phyloP scores from a whole-genome alignment of 163 green algal genomes.

The Coccomyxa subellipsoidea region DNA sequence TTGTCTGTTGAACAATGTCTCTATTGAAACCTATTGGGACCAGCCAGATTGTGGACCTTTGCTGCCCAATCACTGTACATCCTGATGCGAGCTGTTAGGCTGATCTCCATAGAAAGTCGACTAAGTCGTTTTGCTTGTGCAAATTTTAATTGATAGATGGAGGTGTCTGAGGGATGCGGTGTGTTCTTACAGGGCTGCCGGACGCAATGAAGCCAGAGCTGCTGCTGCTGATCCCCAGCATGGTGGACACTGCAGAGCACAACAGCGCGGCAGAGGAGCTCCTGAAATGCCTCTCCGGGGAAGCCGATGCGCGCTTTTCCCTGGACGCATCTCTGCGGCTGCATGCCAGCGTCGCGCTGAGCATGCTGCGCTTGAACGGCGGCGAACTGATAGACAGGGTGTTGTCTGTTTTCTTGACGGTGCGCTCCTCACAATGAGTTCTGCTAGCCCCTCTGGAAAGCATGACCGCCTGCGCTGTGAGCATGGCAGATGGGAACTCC shows the following conservation, averaged over 20 bases:
- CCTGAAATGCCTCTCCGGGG: slow-evolving; percentile 41
- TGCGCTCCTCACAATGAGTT: neutral
- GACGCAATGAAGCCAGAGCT: slow-evolving; percentile 31
- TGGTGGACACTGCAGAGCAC: slow-evolving; percentile 55
- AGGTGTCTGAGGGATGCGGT: neutral
- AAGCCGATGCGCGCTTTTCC: slow-evolving; percentile 10
- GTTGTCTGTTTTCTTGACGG: slow-evolving; percentile 29
- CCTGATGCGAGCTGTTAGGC: neutral
- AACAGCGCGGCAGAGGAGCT: slow-evolving; percentile 39
- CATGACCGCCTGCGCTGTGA: too few species aligned
- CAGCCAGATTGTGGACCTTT: neutral
- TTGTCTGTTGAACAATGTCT: neutral
- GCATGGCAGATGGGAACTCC: too few species aligned
- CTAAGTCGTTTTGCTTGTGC: too few species aligned
- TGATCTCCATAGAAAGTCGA: too few species aligned
- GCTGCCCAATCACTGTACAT: neutral
- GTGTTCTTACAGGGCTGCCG: neutral
- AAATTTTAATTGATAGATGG: too few species aligned
- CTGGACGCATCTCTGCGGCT: slow-evolving; percentile 38
- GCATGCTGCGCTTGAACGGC: slow-evolving; percentile 32
- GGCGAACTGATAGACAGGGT: slow-evolving; percentile 28
- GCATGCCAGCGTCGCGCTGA: slow-evolving; percentile 32
- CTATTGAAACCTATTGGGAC: too few species aligned
- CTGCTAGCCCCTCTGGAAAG: neutral
- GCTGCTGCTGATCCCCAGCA: slow-evolving; percentile 36